These are phyloP conservation scores for Diaporthe longicolla DNA, from an alignment of 2,329 filamentous ascomycete genomes.

Conservation along the genomic window DNA sequence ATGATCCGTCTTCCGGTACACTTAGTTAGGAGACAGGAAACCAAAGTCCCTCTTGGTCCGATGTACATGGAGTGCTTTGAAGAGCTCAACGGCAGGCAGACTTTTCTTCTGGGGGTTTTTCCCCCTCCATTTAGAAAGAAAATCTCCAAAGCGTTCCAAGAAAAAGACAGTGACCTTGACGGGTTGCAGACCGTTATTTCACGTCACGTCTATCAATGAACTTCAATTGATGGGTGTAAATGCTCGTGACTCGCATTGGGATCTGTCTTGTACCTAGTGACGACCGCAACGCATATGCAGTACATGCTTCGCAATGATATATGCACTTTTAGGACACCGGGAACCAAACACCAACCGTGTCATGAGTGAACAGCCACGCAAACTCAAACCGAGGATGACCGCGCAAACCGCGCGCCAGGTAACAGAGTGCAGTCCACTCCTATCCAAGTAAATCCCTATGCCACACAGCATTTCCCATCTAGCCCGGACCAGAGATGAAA, in stretches of 20 bases:
- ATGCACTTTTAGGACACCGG: conserved; percentile 32
- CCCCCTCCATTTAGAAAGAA: too few relatives aligned
- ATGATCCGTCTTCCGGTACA: neutral
- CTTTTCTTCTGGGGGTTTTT: too few relatives aligned
- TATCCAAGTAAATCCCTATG: conserved; percentile 28
- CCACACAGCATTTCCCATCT: conserved; percentile 25
- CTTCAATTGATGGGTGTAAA: conserved; percentile 9
- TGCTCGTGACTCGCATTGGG: conserved; percentile 3
- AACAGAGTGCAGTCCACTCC: neutral
- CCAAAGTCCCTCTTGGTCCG: too few relatives aligned
- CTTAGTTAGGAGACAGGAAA: too few relatives aligned
- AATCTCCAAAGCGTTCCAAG: neutral
- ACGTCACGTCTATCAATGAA: neutral
- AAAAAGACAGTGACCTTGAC: neutral
- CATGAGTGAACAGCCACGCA: conserved; percentile 18
- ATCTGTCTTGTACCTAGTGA: conserved; percentile 15
- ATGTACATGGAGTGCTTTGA: neutral
- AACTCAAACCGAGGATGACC: conserved; percentile 3
- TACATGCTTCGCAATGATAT: conserved; percentile 33
- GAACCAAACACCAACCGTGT: conserved; percentile 26
- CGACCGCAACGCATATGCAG: conserved; percentile 28
- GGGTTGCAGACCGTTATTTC: neutral
- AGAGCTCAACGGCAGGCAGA: too few relatives aligned
- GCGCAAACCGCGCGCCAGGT: neutral
- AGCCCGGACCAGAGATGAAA: conserved; percentile 22